Evolutionary conservation across 1,139 yeast genomes (phyloP), one percentile per base, ranked within the genome.

Genomic region (Blastobotrys buckinghamii): DNA sequence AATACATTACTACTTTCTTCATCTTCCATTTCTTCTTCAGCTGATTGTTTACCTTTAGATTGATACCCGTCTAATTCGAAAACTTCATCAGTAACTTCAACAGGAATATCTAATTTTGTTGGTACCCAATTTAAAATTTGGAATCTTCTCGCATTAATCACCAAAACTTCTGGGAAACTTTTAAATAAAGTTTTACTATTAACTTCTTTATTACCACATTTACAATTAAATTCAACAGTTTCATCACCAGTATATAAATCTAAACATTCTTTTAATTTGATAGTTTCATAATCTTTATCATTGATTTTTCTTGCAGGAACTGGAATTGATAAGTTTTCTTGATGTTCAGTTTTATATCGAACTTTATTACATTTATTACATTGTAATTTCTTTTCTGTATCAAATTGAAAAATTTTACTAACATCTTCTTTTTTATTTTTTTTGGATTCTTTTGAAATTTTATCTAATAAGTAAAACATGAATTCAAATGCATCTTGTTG

Each of bases 401-500:
- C 70, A 62, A 84, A 90, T 57, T 81, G 79, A 60, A 92, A 80
- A 6, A 73, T 60, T 44, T 75, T 73, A 51, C 81, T 78, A 12
- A 83, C 80, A n/a, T 69, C 66, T n/a, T 42, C 36, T 20, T 44
- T 37, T 13, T 47, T 39, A 6, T 63, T 59, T 12, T 55, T 59
- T 2, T 63, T 53, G 24, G 67, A 66, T 8, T 71, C 50, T 10
- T 61, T 64, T 24, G 84, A 92, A 33, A 87, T 65, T 55, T 78
- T 76, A 51, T 83, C 86, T 35, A 83, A 60, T 19, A 90, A 66
- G 62, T 82, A 83, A 9, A 79, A 70, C 65, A 89, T 75, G 62
- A 89, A 94, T 64, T 92, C 98, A 71, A 83, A 85, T 0, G 97
- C 94, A 70, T 92, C 99, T 64, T 92, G 98, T 62, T 92, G 99